These are phyloP conservation scores for Fusarium secorum DNA, from an alignment of 2,329 filamentous ascomycete species.

Conservation along the genomic window DNA sequence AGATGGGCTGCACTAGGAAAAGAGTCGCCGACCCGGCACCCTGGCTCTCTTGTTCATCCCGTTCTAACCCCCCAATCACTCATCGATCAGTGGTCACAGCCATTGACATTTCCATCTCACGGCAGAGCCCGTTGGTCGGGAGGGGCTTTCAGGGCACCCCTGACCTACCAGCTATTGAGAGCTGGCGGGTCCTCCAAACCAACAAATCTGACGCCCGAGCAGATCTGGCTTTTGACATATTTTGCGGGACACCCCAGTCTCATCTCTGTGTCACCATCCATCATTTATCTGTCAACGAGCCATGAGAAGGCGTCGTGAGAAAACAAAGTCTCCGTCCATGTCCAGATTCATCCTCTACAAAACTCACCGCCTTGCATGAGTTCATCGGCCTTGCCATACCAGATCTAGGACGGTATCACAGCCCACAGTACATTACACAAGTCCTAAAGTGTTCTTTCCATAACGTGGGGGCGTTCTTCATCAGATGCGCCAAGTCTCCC, in stretches of 20 bases:
- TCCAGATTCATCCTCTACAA: constrained; percentile 4
- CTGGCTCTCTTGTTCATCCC: constrained; percentile 14
- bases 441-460: constrained; percentile 10
- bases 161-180: constrained; percentile 31
- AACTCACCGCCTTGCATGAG: constrained; percentile 32
- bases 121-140: constrained; percentile 39
- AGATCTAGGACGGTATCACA: constrained; percentile 23
- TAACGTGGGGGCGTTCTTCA: constrained; percentile 30
- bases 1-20: constrained; percentile 48
- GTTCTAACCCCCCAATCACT: constrained; percentile 29
- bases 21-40: constrained; percentile 30
- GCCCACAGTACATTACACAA: constrained; percentile 4
- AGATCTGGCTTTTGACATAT: constrained; percentile 46
- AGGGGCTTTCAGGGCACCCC: constrained; percentile 39
- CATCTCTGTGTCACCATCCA: constrained; percentile 45
- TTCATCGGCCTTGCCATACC: constrained; percentile 28
- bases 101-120: constrained; percentile 27
- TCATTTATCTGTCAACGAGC: constrained; percentile 35
- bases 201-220: constrained; percentile 39
- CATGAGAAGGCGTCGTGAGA: constrained; percentile 21
- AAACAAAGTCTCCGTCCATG: constrained; percentile 29
- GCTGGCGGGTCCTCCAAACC: constrained; percentile 27
- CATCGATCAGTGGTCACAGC: constrained; percentile 24
- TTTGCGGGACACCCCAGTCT: constrained; percentile 45
- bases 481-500: constrained; percentile 30